A percentile compares a stretch with the other conserved stretches of the same genome.
These are phyloP conservation scores for Aspergillus wentii DNA, from an alignment of 495 filamentous ascomycete species.

Conservation along the genomic window DNA sequence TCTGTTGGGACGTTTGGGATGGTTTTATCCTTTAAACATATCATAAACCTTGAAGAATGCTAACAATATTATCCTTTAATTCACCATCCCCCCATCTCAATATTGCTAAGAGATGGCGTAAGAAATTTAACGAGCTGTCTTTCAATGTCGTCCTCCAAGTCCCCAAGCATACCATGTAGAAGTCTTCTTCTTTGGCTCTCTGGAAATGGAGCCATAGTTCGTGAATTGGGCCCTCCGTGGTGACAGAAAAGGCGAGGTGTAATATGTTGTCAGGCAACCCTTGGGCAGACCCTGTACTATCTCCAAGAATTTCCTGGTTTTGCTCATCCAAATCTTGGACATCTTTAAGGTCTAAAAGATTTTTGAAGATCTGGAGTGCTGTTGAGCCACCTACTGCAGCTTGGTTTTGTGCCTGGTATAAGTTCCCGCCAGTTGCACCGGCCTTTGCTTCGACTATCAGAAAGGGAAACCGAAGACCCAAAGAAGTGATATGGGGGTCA, in stretches of 20 bases:
- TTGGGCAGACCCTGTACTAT: background rate
- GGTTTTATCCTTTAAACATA: no score
- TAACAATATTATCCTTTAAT: conserved; percentile 4
- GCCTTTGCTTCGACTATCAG: conserved; percentile 10
- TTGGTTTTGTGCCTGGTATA: conserved; percentile 13
- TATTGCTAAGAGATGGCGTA: conserved; percentile 8
- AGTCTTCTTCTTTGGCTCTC: conserved; percentile 1
- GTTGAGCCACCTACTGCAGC: conserved; percentile 11
- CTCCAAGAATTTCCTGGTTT: conserved; percentile 1
- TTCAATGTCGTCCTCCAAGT: conserved; percentile 8
- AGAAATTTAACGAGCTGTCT: conserved; percentile 5
- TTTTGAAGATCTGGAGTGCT: conserved; percentile 8
- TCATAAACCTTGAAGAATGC: conserved; percentile 1
- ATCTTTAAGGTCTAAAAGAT: conserved; percentile 1
- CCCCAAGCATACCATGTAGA: conserved; percentile 8
- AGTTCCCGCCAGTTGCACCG: conserved; percentile 11
- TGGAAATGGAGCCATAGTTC: conserved; percentile 11
- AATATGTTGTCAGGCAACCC: background rate
- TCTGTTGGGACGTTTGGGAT: no score
- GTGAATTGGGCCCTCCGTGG: conserved; percentile 9
- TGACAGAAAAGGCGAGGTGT: conserved; percentile 9
- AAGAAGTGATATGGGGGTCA: conserved; percentile 5
- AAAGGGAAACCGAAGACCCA: conserved; percentile 8
- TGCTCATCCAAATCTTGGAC: background rate
- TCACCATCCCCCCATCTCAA: conserved; percentile 6